A percentile compares a stretch with the other conserved stretches of the same genome.
These are phyloP conservation scores for Chlorella vulgaris DNA, from an alignment of 139 green algal species.

Conservation along the genomic window DNA sequence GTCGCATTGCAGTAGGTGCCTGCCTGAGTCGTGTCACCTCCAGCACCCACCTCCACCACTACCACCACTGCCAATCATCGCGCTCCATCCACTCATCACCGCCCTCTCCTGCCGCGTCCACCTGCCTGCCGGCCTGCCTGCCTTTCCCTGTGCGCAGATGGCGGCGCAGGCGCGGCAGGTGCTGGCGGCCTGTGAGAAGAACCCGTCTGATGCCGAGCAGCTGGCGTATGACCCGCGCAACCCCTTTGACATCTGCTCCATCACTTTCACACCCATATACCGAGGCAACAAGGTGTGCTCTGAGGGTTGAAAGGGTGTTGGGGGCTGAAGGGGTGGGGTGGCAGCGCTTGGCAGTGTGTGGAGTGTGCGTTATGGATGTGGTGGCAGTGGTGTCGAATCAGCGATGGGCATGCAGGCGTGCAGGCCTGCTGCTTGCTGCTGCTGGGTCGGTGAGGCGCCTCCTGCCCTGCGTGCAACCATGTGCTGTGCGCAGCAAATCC, in stretches of 20 bases:
- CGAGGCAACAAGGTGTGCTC: constrained; percentile 50
- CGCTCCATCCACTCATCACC: too few species aligned
- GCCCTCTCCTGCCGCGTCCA: too few species aligned
- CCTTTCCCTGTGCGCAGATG: constrained; percentile 50
- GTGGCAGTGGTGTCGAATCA: too few species aligned
- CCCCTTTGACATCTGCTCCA: constrained; percentile 95
- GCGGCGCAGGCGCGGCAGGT: constrained; percentile 86
- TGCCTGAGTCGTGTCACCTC: too few species aligned
- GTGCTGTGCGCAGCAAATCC: too few species aligned
- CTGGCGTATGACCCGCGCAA: constrained; percentile 98
- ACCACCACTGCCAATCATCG: too few species aligned
- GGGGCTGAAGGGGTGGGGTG: neutral
- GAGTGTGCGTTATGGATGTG: neutral
- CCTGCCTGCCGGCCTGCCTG: neutral
- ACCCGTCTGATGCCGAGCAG: constrained; percentile 80
- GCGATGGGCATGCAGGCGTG: too few species aligned
- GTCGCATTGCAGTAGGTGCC: too few species aligned
- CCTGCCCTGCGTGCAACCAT: too few species aligned
- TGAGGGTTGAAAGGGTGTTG: neutral
- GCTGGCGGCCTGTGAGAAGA: constrained; percentile 93
- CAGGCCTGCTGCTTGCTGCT: too few species aligned
- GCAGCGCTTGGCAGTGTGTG: neutral
- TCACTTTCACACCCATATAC: constrained; percentile 98
- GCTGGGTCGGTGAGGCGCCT: too few species aligned
- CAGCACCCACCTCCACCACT: too few species aligned